A percentile compares a stretch with the other conserved stretches of the same genome.
Conservation (phyloP, 1,139 yeast genomes). For the Lodderomyces parapsilosis region DNA sequence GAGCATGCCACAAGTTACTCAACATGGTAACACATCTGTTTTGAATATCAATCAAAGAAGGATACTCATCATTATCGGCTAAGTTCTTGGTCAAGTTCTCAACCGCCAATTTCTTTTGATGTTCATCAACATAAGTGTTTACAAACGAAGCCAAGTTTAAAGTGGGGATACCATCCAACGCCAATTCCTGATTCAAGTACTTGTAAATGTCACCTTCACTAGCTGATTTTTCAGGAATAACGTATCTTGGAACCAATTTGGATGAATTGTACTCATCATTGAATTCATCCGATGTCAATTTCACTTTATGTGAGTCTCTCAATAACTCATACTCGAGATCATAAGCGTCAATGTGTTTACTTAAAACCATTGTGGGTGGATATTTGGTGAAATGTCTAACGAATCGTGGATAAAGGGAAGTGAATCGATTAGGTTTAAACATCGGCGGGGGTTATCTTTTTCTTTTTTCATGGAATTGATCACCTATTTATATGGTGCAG, state of each 20-base stretch:
- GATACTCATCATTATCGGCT: conserved; percentile 94
- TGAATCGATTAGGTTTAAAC: not conserved
- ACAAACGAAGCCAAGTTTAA: conserved; percentile 88
- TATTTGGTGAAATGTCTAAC: conserved; percentile 1
- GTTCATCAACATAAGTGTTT: conserved; percentile 63
- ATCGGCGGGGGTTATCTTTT: too few species aligned
- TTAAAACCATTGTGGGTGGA: conserved; percentile 33
- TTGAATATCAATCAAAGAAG: conserved; percentile 77
- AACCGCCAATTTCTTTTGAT: conserved; percentile 43
- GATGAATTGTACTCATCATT: conserved; percentile 36
- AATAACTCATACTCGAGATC: conserved; percentile 32
- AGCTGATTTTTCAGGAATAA: conserved; percentile 59
- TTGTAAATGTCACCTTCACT: conserved; percentile 55
- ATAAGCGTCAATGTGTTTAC: conserved; percentile 40
- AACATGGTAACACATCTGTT: conserved; percentile 79
- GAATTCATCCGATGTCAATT: conserved; percentile 30
- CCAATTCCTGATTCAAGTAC: conserved; percentile 68
- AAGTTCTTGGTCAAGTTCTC: conserved; percentile 83
- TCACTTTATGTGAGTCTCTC: conserved; percentile 21
- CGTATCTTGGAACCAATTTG: conserved; percentile 44
- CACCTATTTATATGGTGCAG: too few species aligned
- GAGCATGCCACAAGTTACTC: conserved; percentile 81
- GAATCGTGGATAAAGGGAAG: not conserved
- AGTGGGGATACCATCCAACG: conserved; percentile 81
- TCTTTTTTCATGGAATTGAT: too few species aligned